These are phyloP conservation scores for Psilocybe mexicana DNA, from an alignment of 1,284 basidiomycete species.

Conservation along the genomic window DNA sequence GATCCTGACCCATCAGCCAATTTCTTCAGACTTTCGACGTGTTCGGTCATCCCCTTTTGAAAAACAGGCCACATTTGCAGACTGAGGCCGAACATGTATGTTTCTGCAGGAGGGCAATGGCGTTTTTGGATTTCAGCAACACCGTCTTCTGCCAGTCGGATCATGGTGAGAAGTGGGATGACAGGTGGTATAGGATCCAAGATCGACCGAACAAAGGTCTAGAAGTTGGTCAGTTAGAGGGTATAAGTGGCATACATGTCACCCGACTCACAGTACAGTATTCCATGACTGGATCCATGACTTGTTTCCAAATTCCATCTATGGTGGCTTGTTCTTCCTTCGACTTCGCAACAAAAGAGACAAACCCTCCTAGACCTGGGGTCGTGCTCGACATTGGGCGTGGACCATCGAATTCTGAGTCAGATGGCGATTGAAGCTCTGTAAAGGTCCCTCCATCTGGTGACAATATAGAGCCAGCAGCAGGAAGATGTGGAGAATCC, in stretches of 20 bases:
- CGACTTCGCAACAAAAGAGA: slow-evolving; percentile 31
- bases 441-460: slow-evolving; percentile 37
- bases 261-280: slow-evolving; percentile 65
- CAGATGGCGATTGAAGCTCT: slow-evolving; percentile 39
- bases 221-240: background rate
- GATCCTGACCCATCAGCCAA: slow-evolving; percentile 69
- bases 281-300: slow-evolving; percentile 86
- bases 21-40: slow-evolving; percentile 79
- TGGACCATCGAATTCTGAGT: slow-evolving; percentile 43
- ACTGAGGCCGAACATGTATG: slow-evolving; percentile 77
- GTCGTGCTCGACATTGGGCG: slow-evolving; percentile 30
- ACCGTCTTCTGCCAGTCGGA: slow-evolving; percentile 82
- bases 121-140: slow-evolving; percentile 74
- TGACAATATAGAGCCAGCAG: slow-evolving; percentile 40
- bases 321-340: slow-evolving; percentile 63
- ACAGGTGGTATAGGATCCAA: slow-evolving; percentile 73
- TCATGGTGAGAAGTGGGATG: slow-evolving; percentile 82
- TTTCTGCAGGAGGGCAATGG: slow-evolving; percentile 75
- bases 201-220: slow-evolving; percentile 69
- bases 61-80: slow-evolving; percentile 90
- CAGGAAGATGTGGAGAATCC: slow-evolving; percentile 36
- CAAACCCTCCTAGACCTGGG: slow-evolving; percentile 31
- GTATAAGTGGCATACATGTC: background rate
- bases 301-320: slow-evolving; percentile 82
- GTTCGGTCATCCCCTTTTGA: slow-evolving; percentile 84